These are phyloP conservation scores for Vaccinium corymbosum DNA, from an alignment of 148 eudicot species.

Conservation along the genomic window DNA sequence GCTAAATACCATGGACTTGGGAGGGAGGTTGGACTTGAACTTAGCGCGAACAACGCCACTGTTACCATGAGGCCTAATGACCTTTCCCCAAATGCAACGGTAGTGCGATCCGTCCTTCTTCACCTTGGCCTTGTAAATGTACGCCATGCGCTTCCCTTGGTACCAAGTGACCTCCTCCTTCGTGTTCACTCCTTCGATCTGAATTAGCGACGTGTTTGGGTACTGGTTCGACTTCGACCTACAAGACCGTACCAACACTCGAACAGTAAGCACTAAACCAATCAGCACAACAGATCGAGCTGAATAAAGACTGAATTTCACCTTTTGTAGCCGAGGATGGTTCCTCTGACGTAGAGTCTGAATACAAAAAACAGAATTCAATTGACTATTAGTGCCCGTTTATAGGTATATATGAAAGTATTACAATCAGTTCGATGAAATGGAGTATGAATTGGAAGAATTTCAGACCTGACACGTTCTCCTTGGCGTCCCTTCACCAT, in stretches of 20 bases:
- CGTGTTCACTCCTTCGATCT: constrained; percentile 40
- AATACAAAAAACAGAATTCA: neutral
- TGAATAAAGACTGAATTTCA: neutral
- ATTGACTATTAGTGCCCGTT: neutral
- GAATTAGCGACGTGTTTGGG: constrained; percentile 30
- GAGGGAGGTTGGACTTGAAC: constrained; percentile 51
- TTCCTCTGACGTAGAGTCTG: constrained; percentile 44
- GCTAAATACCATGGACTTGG: constrained; percentile 40
- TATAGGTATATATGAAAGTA: neutral
- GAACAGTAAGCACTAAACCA: too few relatives aligned
- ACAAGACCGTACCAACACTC: neutral
- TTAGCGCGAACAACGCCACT: constrained; percentile 48
- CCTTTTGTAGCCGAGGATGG: constrained; percentile 80
- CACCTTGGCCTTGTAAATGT: constrained; percentile 48
- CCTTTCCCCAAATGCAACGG: constrained; percentile 55
- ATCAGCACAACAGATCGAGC: too few relatives aligned
- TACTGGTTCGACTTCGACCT: constrained; percentile 42
- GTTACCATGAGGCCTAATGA: constrained; percentile 48
- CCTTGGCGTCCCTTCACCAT: constrained; percentile 92
- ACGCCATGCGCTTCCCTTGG: constrained; percentile 40
- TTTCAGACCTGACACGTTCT: constrained; percentile 57
- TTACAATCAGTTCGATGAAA: neutral
- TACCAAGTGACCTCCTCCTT: constrained; percentile 44
- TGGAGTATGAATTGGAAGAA: neutral
- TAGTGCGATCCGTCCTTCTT: constrained; percentile 43